Evolutionary conservation across 306 rosid genomes (phyloP).

Genomic region (Glycine soja): DNA sequence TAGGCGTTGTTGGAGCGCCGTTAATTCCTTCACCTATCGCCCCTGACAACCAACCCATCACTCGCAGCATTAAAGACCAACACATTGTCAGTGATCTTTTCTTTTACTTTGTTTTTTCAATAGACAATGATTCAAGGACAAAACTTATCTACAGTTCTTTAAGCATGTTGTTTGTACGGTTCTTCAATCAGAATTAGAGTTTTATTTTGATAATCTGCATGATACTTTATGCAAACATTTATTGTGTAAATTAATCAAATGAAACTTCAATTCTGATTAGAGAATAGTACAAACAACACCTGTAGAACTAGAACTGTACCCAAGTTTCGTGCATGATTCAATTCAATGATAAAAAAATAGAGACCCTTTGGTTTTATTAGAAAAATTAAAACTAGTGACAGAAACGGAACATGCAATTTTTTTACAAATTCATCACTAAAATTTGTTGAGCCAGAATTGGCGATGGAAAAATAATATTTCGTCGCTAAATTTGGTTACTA

Average conservation of each 20-base stretch:
- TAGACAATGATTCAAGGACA: background rate
- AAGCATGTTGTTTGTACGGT: background rate
- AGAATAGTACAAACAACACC: too few species aligned
- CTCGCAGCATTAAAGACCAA: constrained; percentile 73
- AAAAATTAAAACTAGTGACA: background rate
- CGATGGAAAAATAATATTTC: too few species aligned
- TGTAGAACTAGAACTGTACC: too few species aligned
- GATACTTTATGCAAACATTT: too few species aligned
- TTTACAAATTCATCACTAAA: background rate
- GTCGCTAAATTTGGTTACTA: background rate
- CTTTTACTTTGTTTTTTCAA: background rate
- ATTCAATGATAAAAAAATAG: too few species aligned
- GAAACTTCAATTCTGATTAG: background rate
- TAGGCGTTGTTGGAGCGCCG: constrained; percentile 93
- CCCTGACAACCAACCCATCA: constrained; percentile 61
- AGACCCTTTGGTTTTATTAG: background rate
- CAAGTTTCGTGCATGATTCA: background rate
- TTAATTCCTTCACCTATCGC: constrained; percentile 74
- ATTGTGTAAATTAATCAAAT: background rate
- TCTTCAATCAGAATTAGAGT: background rate
- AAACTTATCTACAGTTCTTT: background rate
- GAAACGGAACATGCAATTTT: background rate
- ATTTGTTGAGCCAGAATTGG: too few species aligned
- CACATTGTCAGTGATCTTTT: constrained; percentile 66
- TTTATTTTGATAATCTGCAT: background rate